Evolutionary conservation across 169 alveolate species (phyloP), one percentile per base, ranked within the genome.

Genomic region (Neospora caninum): DNA sequence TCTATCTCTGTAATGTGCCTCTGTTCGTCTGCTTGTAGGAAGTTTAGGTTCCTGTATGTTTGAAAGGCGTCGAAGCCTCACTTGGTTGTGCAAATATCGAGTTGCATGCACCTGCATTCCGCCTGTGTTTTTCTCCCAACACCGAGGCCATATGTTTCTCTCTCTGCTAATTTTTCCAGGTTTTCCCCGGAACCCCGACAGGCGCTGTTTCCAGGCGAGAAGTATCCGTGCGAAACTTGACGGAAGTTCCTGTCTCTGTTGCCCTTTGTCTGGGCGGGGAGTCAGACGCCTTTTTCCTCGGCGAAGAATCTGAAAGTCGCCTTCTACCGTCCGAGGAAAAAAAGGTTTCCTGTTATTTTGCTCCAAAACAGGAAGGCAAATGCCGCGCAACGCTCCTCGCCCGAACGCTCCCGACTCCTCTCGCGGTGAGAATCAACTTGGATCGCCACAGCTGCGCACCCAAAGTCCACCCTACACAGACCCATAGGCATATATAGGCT

Each of bases 131-230:
- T 49, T 49, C 13, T 49, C 58, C 13, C 22, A 49, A 49, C 4
- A 49, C 58, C 4, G 22, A 49, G 58, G 13, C 22, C 4, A 49
- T 13, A 49, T 49, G 58, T 13, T 49, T 49, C 13, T 49, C 13
- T 49, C 58, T 49, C 13, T 49, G 58, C 58, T 22, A 10, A 29
- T 29, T 29, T 16, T 7, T 64, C 4, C 91, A 86, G 78, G 34
- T n/a, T 41, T 86, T 86, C 91, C 91, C 91, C 42, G 34, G 38
- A 29, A 86, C 91, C 9, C 58, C 69, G 6, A 39, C 91, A 42
- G 91, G 91, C n/a, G 43, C 58, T 0, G 80, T 29, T n/a, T 29
- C 78, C 9, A 49, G 70, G 80, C 41, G 42, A 18, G 53, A 29
- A 43, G 0, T 86, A 36, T 1, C 27, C 80, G 43, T 86, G 20